These are phyloP conservation scores for Artemisia annua DNA, from an alignment of 129 eudicot species.

Conservation along the genomic window DNA sequence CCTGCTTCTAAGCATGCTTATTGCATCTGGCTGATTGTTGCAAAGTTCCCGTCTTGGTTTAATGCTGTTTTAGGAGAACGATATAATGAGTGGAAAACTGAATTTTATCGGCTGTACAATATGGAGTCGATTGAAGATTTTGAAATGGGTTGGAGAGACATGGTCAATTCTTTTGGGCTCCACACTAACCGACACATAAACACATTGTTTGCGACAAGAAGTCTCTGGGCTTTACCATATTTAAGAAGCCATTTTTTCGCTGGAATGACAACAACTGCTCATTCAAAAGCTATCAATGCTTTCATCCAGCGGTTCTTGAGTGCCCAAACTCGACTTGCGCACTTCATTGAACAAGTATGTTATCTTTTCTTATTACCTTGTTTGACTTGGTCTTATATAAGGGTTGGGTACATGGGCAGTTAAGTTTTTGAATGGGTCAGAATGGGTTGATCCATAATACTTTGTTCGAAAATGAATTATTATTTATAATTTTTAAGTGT, in stretches of 20 bases:
- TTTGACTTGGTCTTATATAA: constrained; percentile 4
- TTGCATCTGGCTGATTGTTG: constrained; percentile 90
- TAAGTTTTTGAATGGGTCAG: not conserved
- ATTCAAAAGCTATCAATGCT: constrained; percentile 92
- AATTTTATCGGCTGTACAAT: constrained; percentile 86
- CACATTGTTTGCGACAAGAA: constrained; percentile 72
- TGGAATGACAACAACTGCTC: constrained; percentile 82
- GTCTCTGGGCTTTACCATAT: constrained; percentile 92
- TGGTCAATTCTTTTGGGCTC: constrained; percentile 82
- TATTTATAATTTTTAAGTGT: too few species aligned
- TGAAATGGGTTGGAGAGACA: constrained; percentile 95
- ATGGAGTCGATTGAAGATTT: constrained; percentile 85
- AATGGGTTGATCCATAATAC: not conserved
- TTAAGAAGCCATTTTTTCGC: constrained; percentile 91
- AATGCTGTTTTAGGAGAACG: constrained; percentile 92
- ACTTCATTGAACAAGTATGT: constrained; percentile 94
- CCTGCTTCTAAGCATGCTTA: constrained; percentile 94
- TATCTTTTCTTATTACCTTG: constrained; percentile 22
- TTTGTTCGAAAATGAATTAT: too few species aligned
- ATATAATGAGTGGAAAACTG: constrained; percentile 93
- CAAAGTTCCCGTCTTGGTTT: constrained; percentile 98
- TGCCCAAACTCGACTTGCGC: constrained; percentile 93
- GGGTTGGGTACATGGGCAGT: not conserved
- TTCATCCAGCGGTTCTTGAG: constrained; percentile 97
- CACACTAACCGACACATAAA: constrained; percentile 87